Percentiles rank a stretch among this genome's conserved stretches.
Evolutionary conservation across 768 basidiomycete genomes (phyloP).

Genomic region (Leccinum variicolor): DNA sequence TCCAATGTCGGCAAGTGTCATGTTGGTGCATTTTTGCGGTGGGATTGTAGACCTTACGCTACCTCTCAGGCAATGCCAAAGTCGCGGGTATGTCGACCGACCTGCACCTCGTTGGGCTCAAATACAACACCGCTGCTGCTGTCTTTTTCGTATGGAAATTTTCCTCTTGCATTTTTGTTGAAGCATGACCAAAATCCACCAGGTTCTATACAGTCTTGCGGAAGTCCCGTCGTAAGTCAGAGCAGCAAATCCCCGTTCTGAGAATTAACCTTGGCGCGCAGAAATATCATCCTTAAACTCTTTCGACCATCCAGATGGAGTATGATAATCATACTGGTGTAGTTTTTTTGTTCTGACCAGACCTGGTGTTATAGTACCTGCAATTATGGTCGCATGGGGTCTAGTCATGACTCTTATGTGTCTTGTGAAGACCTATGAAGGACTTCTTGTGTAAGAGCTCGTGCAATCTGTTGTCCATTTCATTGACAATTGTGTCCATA

Average conservation of each 20-base stretch:
- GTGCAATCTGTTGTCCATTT: not conserved
- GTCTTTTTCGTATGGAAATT: constrained; percentile 33
- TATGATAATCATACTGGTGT: constrained; percentile 12
- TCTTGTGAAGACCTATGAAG: constrained; percentile 33
- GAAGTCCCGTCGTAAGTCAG: constrained; percentile 37
- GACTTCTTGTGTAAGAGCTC: constrained; percentile 28
- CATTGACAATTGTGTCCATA: not conserved
- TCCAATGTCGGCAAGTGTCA: constrained; percentile 39
- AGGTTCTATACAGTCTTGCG: constrained; percentile 37
- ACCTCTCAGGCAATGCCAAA: constrained; percentile 36
- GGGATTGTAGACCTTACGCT: not conserved
- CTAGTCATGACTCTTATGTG: constrained; percentile 38
- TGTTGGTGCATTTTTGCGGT: not conserved
- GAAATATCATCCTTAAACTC: constrained; percentile 38
- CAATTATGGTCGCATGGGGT: constrained; percentile 40
- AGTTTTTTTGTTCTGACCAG: constrained; percentile 7
- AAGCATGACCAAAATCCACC: not conserved
- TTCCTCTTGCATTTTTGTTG: not conserved
- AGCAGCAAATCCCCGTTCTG: not conserved
- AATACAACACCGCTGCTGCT: constrained; percentile 37
- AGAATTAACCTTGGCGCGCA: constrained; percentile 10
- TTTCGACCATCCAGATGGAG: constrained; percentile 36
- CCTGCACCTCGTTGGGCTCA: constrained; percentile 31
- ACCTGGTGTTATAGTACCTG: constrained; percentile 32
- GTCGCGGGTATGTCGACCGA: constrained; percentile 45